Conservation (phyloP, 306 rosid species). For the Ormosia semicastrata region DNA sequence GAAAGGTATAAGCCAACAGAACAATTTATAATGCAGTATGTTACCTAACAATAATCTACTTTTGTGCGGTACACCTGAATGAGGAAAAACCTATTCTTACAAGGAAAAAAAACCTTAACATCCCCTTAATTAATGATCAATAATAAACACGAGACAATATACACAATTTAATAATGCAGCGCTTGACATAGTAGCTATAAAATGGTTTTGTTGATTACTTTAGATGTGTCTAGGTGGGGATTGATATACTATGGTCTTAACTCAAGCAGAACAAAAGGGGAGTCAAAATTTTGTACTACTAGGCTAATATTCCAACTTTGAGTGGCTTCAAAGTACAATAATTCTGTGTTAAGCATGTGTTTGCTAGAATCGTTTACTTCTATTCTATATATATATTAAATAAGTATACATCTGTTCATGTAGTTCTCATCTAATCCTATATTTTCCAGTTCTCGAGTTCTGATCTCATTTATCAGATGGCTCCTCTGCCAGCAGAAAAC, state of each 20-base stretch:
- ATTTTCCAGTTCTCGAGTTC: not conserved
- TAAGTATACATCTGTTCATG: not conserved
- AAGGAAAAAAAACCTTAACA: not conserved
- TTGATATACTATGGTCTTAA: slow-evolving; percentile 31
- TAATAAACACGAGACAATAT: not conserved
- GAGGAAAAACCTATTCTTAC: not conserved
- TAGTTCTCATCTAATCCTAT: slow-evolving; percentile 26
- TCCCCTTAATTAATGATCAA: not conserved
- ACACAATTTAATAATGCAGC: not conserved
- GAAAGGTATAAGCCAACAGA: slow-evolving; percentile 45
- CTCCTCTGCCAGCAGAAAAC: slow-evolving; percentile 28
- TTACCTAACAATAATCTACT: slow-evolving; percentile 23
- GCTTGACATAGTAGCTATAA: not conserved
- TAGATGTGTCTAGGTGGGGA: slow-evolving; percentile 19
- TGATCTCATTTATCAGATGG: slow-evolving; percentile 33
- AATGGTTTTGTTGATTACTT: slow-evolving; percentile 16
- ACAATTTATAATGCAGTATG: slow-evolving; percentile 13
- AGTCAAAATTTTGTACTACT: slow-evolving; percentile 42
- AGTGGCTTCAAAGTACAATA: slow-evolving; percentile 58
- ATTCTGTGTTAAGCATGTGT: not conserved
- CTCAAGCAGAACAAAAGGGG: slow-evolving; percentile 30
- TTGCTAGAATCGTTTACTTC: not conserved
- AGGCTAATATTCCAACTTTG: slow-evolving; percentile 39
- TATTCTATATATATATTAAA: slow-evolving; percentile 30
- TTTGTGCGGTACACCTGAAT: not conserved